phyloP scores from a whole-genome alignment of 129 eudicot species.

The Lactuca sativa region DNA sequence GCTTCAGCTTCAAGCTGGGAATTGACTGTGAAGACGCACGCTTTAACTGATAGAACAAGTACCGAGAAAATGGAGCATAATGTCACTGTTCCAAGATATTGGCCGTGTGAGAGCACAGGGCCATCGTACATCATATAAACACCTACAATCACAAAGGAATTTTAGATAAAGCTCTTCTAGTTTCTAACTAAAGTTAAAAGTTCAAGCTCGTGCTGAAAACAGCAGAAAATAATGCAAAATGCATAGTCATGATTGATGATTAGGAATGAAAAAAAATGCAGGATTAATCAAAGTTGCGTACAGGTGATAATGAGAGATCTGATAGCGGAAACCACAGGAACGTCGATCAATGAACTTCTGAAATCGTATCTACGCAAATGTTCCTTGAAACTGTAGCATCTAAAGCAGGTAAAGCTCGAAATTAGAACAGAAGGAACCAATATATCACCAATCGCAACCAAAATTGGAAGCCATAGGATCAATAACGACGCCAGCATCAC shows the following conservation, averaged over 20 bases:
- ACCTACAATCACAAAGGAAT: slow-evolving; percentile 47
- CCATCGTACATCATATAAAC: slow-evolving; percentile 80
- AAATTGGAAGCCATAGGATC: slow-evolving; percentile 61
- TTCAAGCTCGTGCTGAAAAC: slow-evolving; percentile 2
- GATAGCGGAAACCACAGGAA: slow-evolving; percentile 75
- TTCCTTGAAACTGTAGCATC: slow-evolving; percentile 58
- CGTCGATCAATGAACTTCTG: slow-evolving; percentile 77
- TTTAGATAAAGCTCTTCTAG: neutral
- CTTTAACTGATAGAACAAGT: slow-evolving; percentile 75
- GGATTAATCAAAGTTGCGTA: slow-evolving; percentile 26
- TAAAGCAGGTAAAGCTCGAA: slow-evolving; percentile 78
- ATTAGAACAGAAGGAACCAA: slow-evolving; percentile 64
- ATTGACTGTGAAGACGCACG: slow-evolving; percentile 82
- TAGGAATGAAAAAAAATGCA: neutral
- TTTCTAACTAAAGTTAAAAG: neutral
- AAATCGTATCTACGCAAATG: slow-evolving; percentile 69
- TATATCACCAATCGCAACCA: slow-evolving; percentile 75
- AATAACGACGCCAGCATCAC: slow-evolving; percentile 77
- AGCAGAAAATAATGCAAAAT: slow-evolving; percentile 9
- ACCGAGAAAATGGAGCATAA: slow-evolving; percentile 70
- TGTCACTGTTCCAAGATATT: slow-evolving; percentile 91
- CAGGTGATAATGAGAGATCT: slow-evolving; percentile 86
- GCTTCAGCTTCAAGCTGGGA: slow-evolving; percentile 83
- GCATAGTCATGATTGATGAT: neutral
- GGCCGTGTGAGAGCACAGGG: slow-evolving; percentile 88